Evolutionary conservation across 768 basidiomycete species (phyloP).

Genomic region (Tricholoma sp.): DNA sequence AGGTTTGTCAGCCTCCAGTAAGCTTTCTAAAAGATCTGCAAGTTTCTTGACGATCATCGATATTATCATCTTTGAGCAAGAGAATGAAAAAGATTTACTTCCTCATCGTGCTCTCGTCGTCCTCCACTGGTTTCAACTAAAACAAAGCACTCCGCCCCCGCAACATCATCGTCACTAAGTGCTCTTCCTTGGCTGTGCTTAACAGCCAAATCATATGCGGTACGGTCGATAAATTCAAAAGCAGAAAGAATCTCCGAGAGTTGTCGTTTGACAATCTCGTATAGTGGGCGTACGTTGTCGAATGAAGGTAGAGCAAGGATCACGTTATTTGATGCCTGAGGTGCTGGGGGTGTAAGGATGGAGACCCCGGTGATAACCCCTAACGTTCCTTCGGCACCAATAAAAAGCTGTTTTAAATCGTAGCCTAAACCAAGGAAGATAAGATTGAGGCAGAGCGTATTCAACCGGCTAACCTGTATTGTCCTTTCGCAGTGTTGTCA

Average conservation of each 20-base stretch:
- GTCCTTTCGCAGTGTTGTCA: conserved; percentile 92
- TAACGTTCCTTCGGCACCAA: conserved; percentile 94
- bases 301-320: conserved; percentile 87
- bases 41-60: conserved; percentile 65
- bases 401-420: conserved; percentile 97
- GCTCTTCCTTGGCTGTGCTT: conserved; percentile 79
- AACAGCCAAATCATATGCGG: conserved; percentile 77
- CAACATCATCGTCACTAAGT: conserved; percentile 66
- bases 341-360: conserved; percentile 82
- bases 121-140: conserved; percentile 94
- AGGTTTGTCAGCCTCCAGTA: conserved; percentile 67
- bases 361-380: conserved; percentile 94
- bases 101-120: conserved; percentile 88
- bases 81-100: conserved; percentile 42
- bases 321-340: conserved; percentile 83
- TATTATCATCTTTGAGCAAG: conserved; percentile 1
- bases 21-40: conserved; percentile 64
- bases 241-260: conserved; percentile 95
- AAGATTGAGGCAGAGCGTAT: background rate
- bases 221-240: conserved; percentile 93
- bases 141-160: conserved; percentile 83
- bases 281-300: conserved; percentile 82
- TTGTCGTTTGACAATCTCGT: conserved; percentile 71
- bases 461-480: conserved; percentile 67
- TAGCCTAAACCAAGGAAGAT: conserved; percentile 55